Conservation (phyloP, 2,329 filamentous ascomycete species). For the Sphaerostilbella broomeana region DNA sequence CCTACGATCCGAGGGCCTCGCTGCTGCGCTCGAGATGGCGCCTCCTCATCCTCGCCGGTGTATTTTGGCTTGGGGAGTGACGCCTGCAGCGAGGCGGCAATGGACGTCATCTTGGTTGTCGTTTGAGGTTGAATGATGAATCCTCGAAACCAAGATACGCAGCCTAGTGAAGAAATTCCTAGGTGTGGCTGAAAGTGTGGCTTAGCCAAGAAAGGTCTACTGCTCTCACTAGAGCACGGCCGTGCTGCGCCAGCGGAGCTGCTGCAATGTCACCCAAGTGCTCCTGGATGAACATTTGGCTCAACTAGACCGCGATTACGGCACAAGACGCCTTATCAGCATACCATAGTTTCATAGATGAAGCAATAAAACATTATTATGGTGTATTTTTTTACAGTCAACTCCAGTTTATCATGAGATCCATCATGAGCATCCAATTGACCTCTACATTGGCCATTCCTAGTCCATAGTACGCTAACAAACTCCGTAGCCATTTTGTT, state of each 20-base stretch:
- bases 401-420: slow-evolving; percentile 12
- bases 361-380: background rate
- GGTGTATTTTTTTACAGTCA: background rate
- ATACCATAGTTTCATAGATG: background rate
- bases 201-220: slow-evolving; percentile 1
- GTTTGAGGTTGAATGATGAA: slow-evolving; percentile 18
- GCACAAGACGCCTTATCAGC: background rate
- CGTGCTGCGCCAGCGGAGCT: no score
- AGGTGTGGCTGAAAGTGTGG: slow-evolving; percentile 20
- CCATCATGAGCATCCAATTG: slow-evolving; percentile 17
- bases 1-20: slow-evolving; percentile 78
- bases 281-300: no score
- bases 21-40: slow-evolving; percentile 62
- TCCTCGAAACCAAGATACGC: slow-evolving; percentile 1
- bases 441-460: slow-evolving; percentile 3
- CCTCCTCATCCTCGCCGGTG: slow-evolving; percentile 80
- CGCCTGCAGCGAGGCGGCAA: slow-evolving; percentile 66
- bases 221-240: no score
- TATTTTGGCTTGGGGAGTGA: slow-evolving; percentile 87
- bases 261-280: no score
- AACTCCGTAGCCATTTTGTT: slow-evolving; percentile 11
- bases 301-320: no score
- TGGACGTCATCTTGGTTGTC: slow-evolving; percentile 50
- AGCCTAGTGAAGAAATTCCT: slow-evolving; percentile 26
- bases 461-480: slow-evolving; percentile 8